Conservation (phyloP, 441 rosid genomes). For the Hura crepitans region DNA sequence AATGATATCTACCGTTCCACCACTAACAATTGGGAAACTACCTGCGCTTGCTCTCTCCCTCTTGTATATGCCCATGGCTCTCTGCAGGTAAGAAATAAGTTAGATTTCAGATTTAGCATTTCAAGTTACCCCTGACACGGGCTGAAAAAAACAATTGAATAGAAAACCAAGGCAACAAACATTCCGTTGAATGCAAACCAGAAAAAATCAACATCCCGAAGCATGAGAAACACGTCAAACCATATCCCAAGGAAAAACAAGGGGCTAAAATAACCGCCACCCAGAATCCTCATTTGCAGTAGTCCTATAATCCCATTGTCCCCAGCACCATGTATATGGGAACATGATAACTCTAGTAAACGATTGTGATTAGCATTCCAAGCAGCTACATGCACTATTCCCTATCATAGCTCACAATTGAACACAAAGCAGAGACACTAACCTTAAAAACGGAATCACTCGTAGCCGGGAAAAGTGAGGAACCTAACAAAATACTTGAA, state of each 20-base stretch:
- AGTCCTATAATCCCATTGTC: not conserved
- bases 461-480: conserved; percentile 50
- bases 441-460: conserved; percentile 73
- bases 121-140: not conserved
- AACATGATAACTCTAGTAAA: too few relatives aligned
- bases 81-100: conserved; percentile 43
- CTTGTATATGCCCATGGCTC: conserved; percentile 74
- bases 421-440: conserved; percentile 5
- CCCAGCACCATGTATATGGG: not conserved
- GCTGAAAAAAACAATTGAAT: not conserved
- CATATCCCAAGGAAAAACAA: not conserved
- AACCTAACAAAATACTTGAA: conserved; percentile 35
- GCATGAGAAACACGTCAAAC: not conserved
- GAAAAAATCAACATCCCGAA: not conserved
- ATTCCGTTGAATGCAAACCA: not conserved
- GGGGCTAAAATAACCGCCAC: not conserved
- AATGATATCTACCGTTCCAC: conserved; percentile 27
- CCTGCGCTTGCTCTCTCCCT: conserved; percentile 52
- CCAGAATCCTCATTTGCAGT: not conserved
- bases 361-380: too few relatives aligned
- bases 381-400: too few relatives aligned
- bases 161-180: not conserved
- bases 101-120: conserved; percentile 4
- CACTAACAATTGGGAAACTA: conserved; percentile 30
- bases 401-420: not conserved